Conservation (phyloP, 805 yeast genomes). For the Candida khao-thaluensis region DNA sequence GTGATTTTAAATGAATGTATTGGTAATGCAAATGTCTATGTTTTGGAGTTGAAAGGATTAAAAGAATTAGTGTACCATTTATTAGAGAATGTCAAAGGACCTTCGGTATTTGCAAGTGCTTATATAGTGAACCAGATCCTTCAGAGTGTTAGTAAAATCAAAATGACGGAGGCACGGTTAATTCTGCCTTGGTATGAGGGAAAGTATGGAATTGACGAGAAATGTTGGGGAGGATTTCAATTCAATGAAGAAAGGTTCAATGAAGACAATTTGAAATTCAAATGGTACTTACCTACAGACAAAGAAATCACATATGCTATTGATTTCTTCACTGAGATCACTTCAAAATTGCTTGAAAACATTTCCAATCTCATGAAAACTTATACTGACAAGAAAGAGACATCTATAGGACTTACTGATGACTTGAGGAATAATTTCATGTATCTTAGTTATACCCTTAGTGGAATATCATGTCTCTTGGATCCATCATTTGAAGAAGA, state of each 20-base stretch:
- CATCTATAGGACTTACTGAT: constrained; percentile 44
- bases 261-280: constrained; percentile 49
- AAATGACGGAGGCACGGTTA: constrained; percentile 54
- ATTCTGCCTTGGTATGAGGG: constrained; percentile 46
- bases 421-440: constrained; percentile 53
- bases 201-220: constrained; percentile 41
- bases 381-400: constrained; percentile 19
- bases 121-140: constrained; percentile 67
- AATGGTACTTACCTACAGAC: constrained; percentile 73
- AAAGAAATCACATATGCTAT: constrained; percentile 61
- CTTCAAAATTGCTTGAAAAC: constrained; percentile 41
- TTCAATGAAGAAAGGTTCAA: constrained; percentile 52
- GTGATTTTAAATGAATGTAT: constrained; percentile 67
- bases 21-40: constrained; percentile 59
- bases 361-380: constrained; percentile 37
- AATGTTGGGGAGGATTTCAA: constrained; percentile 76
- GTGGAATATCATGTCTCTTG: constrained; percentile 70
- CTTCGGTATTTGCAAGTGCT: constrained; percentile 59
- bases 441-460: constrained; percentile 56
- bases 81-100: constrained; percentile 57
- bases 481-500: constrained; percentile 67
- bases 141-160: constrained; percentile 59
- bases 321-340: constrained; percentile 51
- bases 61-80: constrained; percentile 44
- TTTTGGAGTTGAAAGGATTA: constrained; percentile 48